Percentiles rank a stretch among this genome's conserved stretches.
phyloP scores from a whole-genome alignment of 768 basidiomycete genomes.

The Lactarius evosmus region DNA sequence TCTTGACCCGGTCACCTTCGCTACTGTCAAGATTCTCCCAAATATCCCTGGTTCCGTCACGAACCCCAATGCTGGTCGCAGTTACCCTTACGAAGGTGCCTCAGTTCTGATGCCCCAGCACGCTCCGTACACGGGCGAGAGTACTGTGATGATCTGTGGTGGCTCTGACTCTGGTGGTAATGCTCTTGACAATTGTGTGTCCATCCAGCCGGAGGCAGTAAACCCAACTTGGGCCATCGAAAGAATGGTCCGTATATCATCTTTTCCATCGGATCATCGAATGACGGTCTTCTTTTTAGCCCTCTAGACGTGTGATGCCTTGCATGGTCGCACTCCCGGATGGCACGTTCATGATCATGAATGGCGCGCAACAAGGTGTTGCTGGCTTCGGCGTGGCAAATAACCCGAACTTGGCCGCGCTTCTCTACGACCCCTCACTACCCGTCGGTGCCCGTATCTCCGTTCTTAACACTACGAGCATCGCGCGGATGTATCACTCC shows the following conservation, averaged over 20 bases:
- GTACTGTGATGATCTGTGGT: constrained; percentile 69
- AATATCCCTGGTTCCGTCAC: constrained; percentile 75
- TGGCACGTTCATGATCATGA: constrained; percentile 71
- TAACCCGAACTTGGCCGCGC: constrained; percentile 34
- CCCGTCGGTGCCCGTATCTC: constrained; percentile 60
- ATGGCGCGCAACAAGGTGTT: constrained; percentile 65
- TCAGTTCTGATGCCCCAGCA: constrained; percentile 68
- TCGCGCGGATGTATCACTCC: constrained; percentile 66
- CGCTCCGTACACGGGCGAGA: constrained; percentile 70
- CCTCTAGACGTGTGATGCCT: constrained; percentile 70
- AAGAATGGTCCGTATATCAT: constrained; percentile 60
- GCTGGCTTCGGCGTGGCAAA: constrained; percentile 69
- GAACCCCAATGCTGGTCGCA: constrained; percentile 67
- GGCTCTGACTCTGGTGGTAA: constrained; percentile 55
- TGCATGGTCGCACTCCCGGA: constrained; percentile 69
- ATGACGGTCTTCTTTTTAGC: constrained; percentile 38
- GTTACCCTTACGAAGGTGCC: constrained; percentile 73
- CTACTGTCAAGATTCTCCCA: constrained; percentile 56
- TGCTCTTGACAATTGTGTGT: constrained; percentile 67
- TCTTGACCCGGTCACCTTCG: constrained; percentile 61
- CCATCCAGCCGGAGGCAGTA: constrained; percentile 58
- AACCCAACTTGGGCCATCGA: constrained; percentile 70
- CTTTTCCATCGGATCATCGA: background rate
- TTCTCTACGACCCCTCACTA: constrained; percentile 65
- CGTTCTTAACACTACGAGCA: constrained; percentile 61